phyloP scores from a whole-genome alignment of 805 yeast species.

The Helenozyma rhizophorensis region DNA sequence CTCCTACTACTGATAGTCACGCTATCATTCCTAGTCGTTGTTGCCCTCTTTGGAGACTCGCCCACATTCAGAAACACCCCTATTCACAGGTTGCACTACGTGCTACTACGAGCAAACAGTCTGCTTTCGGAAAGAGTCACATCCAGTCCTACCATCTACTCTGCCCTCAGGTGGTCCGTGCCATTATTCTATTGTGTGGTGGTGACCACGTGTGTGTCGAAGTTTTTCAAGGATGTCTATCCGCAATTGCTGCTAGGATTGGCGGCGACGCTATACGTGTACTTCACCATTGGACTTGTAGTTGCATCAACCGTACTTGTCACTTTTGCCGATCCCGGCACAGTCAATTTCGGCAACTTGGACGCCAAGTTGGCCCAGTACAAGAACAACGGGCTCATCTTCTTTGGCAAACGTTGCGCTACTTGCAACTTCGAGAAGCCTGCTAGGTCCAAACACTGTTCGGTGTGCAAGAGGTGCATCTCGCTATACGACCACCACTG shows the following conservation, averaged over 20 bases:
- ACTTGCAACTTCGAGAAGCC: slow-evolving; percentile 50
- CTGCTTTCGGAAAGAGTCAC: slow-evolving; percentile 3
- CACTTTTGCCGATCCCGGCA: slow-evolving; percentile 43
- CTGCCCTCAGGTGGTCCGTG: slow-evolving; percentile 37
- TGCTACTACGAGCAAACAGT: slow-evolving; percentile 5
- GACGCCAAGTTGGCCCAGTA: slow-evolving; percentile 15
- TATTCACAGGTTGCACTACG: slow-evolving; percentile 21
- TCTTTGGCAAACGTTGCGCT: slow-evolving; percentile 41
- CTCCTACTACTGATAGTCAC: slow-evolving; percentile 3
- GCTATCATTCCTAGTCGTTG: slow-evolving; percentile 16
- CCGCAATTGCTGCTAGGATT: slow-evolving; percentile 5
- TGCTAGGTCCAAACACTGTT: slow-evolving; percentile 62
- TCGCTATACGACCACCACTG: slow-evolving; percentile 57
- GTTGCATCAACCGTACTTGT: slow-evolving; percentile 35
- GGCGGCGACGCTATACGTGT: slow-evolving; percentile 20
- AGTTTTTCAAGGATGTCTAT: slow-evolving; percentile 29
- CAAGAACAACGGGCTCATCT: slow-evolving; percentile 49
- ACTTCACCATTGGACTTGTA: slow-evolving; percentile 27
- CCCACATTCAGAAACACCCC: slow-evolving; percentile 37
- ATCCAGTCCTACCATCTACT: slow-evolving; percentile 4
- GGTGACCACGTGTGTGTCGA: slow-evolving; percentile 28
- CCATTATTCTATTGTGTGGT: slow-evolving; percentile 39
- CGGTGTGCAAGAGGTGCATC: slow-evolving; percentile 53
- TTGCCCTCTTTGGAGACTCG: slow-evolving; percentile 46
- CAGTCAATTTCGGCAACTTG: slow-evolving; percentile 13